Evolutionary conservation across 805 yeast genomes (phyloP), one percentile per base, ranked within the genome.

Genomic region (Yarrowia phangngaensis): DNA sequence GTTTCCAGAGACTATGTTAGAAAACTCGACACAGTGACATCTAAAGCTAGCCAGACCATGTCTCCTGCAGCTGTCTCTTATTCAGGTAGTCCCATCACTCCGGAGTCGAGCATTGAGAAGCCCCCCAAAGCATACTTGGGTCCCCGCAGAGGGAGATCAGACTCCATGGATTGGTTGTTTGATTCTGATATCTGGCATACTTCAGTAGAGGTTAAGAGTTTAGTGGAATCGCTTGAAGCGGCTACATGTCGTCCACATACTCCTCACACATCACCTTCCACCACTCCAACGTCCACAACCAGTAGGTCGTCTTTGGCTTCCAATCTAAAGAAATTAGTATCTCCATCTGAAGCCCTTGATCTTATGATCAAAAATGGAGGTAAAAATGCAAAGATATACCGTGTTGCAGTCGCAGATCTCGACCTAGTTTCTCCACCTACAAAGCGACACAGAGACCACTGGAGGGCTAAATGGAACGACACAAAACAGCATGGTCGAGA

Each of bases 301-400:
- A n/a, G n/a, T n/a, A n/a, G n/a, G n/a, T n/a, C n/a, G n/a, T n/a
- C n/a, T n/a, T n/a, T n/a, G n/a, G n/a, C n/a, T n/a, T 17, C 32
- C 8, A 26, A 24, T 19, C 24, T 32, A n/a, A 8, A 15, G 19
- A 38, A 38, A 13, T 19, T 32, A 1, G 24, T 38, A 11, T 38
- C 45, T 13, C 45, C 45, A 8, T 27, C 45, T 13, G 32, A 38
- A 6, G 45, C 45, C 4, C 45, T 38, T 1, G 45, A 38, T 19
- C n/a, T 26, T 31, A 38, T 38, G 45, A 38, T 38, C 45, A 38
- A 20, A n/a, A 6, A 13, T 4, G 45, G 45, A n/a, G 45, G 45
- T 13, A n/a, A 32, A 7, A 32, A 38, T 6, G 45, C 45, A 6
- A 24, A 32, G 13, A n/a, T 38, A 9, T 38, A n/a, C 29, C 45